These are phyloP conservation scores for Salvia miltiorrhiza DNA, from an alignment of 257 asterid genomes.

Conservation along the genomic window DNA sequence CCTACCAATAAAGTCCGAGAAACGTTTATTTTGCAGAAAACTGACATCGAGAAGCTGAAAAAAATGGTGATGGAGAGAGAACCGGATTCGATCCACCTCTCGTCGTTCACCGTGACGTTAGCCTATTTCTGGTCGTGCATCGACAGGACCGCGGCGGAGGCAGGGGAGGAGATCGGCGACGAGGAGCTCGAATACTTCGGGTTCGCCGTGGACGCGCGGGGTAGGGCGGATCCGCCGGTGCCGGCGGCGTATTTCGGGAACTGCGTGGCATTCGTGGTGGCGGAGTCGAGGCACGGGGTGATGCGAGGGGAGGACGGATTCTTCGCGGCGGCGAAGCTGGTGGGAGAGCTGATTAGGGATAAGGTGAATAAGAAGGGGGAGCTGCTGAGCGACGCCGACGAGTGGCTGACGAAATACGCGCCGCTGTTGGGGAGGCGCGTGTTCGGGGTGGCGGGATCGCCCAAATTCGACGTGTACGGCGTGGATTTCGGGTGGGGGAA, in stretches of 20 bases:
- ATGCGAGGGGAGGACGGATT: conserved; percentile 27
- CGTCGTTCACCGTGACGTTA: conserved; percentile 31
- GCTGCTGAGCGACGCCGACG: conserved; percentile 26
- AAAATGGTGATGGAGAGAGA: conserved; percentile 5
- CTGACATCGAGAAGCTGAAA: conserved; percentile 29
- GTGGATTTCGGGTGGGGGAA: conserved; percentile 39
- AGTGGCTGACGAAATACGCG: conserved; percentile 17
- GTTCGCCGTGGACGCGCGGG: conserved; percentile 34
- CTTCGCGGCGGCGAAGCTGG: conserved; percentile 3
- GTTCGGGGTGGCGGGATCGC: conserved; percentile 34
- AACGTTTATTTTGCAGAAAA: conserved; percentile 24
- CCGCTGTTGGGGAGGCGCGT: not conserved
- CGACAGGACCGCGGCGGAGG: conserved; percentile 18
- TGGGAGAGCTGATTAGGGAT: conserved; percentile 23
- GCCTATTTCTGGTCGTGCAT: conserved; percentile 41
- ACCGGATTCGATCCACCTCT: conserved; percentile 20
- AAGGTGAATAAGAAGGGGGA: conserved; percentile 30
- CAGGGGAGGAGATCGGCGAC: conserved; percentile 23
- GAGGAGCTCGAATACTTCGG: conserved; percentile 25
- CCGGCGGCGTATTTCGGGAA: conserved; percentile 41
- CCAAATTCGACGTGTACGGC: conserved; percentile 28
- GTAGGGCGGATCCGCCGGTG: conserved; percentile 30
- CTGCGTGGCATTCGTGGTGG: conserved; percentile 21
- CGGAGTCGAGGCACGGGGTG: conserved; percentile 15
- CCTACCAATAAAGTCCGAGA: conserved; percentile 30